Evolutionary conservation across 306 rosid species (phyloP).

Genomic region (Carpinus viminea): DNA sequence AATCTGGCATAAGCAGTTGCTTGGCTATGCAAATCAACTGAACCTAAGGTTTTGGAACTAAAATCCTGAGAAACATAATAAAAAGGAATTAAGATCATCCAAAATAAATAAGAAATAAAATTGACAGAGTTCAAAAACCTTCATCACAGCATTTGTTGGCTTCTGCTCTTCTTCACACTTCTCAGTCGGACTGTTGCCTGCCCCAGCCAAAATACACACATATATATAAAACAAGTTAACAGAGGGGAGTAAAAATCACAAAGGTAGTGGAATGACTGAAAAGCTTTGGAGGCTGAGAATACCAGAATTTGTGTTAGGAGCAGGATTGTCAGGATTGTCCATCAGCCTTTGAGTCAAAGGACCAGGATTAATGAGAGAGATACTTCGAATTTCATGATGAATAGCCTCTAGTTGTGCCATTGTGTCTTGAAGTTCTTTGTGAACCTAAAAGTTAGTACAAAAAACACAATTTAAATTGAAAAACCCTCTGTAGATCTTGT

Average conservation of each 20-base stretch:
- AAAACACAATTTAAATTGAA: conserved; percentile 6
- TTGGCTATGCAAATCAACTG: conserved; percentile 60
- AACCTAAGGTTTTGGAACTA: conserved; percentile 31
- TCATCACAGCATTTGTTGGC: conserved; percentile 17
- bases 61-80: conserved; percentile 37
- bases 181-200: conserved; percentile 19
- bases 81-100: not conserved
- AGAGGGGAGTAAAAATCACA: conserved; percentile 9
- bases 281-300: not conserved
- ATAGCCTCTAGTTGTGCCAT: conserved; percentile 82
- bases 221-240: not conserved
- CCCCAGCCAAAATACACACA: not conserved
- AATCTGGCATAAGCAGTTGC: conserved; percentile 69
- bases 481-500: not conserved
- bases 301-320: conserved; percentile 7
- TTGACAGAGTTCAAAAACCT: conserved; percentile 30
- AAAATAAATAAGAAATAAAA: not conserved
- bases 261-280: not conserved
- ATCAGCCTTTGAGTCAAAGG: conserved; percentile 63
- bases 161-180: conserved; percentile 24
- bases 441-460: conserved; percentile 49
- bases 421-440: conserved; percentile 85
- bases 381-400: conserved; percentile 73
- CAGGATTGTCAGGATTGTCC: conserved; percentile 43
- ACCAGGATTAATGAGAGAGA: conserved; percentile 64